Conservation (phyloP, 345 rosid genomes). For the Syzygium grande region DNA sequence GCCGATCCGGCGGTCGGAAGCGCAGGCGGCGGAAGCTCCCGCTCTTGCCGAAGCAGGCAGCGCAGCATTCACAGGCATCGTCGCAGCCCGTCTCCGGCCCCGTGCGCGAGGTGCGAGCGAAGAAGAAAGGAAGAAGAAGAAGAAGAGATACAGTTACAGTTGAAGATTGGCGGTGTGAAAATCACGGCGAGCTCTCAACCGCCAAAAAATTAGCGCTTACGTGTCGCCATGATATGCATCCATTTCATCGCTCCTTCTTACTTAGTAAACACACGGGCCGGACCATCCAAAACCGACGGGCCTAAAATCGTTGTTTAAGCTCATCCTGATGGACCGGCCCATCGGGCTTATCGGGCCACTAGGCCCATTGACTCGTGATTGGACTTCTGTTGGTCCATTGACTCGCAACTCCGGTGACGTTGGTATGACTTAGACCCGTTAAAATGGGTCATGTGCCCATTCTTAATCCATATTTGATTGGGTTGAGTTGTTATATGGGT, state of each 20-base stretch:
- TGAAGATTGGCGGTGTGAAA: neutral
- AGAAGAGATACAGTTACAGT: slow-evolving; percentile 26
- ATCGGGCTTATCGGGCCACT: neutral
- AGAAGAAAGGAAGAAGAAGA: slow-evolving; percentile 21
- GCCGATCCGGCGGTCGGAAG: slow-evolving; percentile 5
- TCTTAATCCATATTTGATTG: too few species aligned
- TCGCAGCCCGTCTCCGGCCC: neutral
- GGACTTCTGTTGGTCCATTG: neutral
- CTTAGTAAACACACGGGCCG: neutral
- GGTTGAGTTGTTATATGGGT: too few species aligned
- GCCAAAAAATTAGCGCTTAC: slow-evolving; percentile 20
- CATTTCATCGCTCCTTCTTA: neutral
- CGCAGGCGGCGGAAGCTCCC: slow-evolving; percentile 11
- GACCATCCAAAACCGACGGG: neutral
- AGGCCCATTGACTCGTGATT: neutral
- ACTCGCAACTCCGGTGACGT: too few species aligned
- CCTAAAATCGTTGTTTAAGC: neutral
- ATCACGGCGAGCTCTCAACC: slow-evolving; percentile 13
- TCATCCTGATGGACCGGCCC: neutral
- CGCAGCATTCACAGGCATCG: slow-evolving; percentile 21
- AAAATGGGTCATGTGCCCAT: too few species aligned
- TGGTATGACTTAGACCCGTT: too few species aligned
- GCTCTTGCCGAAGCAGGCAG: slow-evolving; percentile 10
- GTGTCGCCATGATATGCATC: neutral
- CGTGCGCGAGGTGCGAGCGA: neutral